phyloP scores from a whole-genome alignment of 2,329 filamentous ascomycete genomes.

The Rhynchosporium secalis region DNA sequence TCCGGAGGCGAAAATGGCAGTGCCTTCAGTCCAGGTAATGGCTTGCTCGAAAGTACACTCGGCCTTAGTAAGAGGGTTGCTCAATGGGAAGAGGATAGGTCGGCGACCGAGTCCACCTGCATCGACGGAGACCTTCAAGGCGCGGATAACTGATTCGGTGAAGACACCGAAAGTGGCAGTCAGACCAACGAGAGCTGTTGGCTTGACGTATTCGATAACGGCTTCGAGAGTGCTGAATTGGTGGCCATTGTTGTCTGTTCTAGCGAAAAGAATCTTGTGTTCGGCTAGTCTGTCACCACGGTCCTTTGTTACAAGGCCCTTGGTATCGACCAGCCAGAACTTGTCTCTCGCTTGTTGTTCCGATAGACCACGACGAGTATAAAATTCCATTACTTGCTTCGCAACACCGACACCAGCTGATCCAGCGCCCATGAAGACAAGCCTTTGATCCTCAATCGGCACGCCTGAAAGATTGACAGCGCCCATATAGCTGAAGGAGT shows the following conservation, averaged over 20 bases:
- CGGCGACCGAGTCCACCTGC: conserved; percentile 67
- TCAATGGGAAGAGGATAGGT: conserved; percentile 93
- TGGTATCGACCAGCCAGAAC: conserved; percentile 97
- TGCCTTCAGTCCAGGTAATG: conserved; percentile 85
- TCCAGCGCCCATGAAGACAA: conserved; percentile 94
- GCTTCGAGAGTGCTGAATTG: conserved; percentile 81
- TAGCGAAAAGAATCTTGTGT: conserved; percentile 76
- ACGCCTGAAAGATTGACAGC: conserved; percentile 83
- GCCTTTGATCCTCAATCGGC: conserved; percentile 83
- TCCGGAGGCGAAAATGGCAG: conserved; percentile 89
- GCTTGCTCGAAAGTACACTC: conserved; percentile 98
- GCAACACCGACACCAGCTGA: conserved; percentile 96
- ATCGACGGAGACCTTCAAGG: conserved; percentile 64
- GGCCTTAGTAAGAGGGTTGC: conserved; percentile 93
- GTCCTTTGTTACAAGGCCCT: conserved; percentile 90
- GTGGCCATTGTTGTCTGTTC: conserved; percentile 62
- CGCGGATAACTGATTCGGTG: conserved; percentile 79
- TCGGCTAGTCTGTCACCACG: conserved; percentile 91
- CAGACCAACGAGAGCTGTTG: conserved; percentile 90
- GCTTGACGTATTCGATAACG: conserved; percentile 92
- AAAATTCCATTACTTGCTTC: conserved; percentile 96
- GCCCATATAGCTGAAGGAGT: conserved; percentile 56
- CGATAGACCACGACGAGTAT: conserved; percentile 85
- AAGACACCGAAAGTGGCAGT: conserved; percentile 95
- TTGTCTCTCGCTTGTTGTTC: conserved; percentile 85